These are phyloP conservation scores for Fusarium incarnatum DNA, from an alignment of 2,329 filamentous ascomycete species.

Conservation along the genomic window DNA sequence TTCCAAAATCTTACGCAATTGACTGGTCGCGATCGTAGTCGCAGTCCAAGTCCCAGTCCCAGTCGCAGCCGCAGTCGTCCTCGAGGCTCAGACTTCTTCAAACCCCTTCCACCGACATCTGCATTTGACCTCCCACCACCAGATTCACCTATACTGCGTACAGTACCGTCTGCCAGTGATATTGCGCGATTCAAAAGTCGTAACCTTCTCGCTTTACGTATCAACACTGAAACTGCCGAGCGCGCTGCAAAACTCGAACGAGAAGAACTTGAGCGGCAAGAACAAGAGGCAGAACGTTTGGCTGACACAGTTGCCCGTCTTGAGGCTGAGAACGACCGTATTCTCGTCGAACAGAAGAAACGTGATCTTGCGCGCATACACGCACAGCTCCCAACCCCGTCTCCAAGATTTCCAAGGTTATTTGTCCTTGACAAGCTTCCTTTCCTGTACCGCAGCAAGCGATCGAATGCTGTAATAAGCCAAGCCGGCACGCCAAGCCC, in stretches of 20 bases:
- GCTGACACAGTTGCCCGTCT: conserved; percentile 57
- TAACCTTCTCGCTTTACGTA: conserved; percentile 38
- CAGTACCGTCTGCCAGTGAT: conserved; percentile 36
- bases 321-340: conserved; percentile 61
- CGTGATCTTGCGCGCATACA: conserved; percentile 61
- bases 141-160: conserved; percentile 31
- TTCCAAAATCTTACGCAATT: conserved; percentile 22
- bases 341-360: conserved; percentile 62
- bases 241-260: conserved; percentile 38
- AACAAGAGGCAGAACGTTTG: conserved; percentile 47
- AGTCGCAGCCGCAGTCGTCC: conserved; percentile 31
- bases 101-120: conserved; percentile 12
- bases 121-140: conserved; percentile 17
- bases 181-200: conserved; percentile 42
- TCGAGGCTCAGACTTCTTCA: conserved; percentile 16
- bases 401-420: conserved; percentile 48
- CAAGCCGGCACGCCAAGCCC: conserved; percentile 52
- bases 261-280: conserved; percentile 32
- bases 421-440: conserved; percentile 63
- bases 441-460: conserved; percentile 58
- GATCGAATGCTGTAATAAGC: conserved; percentile 50
- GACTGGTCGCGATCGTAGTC: conserved; percentile 28
- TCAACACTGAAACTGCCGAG: conserved; percentile 37
- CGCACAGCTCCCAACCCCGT: conserved; percentile 55
- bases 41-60: conserved; percentile 33